These are phyloP conservation scores for Cladosporium sp. DNA, from an alignment of 2,329 filamentous ascomycete species.

Conservation along the genomic window DNA sequence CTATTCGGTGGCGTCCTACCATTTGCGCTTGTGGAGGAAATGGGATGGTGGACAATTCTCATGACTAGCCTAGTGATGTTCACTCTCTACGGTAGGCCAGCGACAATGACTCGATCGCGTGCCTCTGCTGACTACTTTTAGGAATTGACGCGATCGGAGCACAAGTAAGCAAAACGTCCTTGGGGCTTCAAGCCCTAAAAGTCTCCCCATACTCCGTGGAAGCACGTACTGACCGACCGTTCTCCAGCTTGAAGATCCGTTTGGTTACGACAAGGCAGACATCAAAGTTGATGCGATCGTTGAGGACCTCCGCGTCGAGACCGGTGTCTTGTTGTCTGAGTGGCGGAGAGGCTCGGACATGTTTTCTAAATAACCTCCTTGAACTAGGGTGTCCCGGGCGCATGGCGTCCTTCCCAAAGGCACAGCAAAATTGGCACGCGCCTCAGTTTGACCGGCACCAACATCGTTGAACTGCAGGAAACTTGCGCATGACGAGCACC, in stretches of 20 bases:
- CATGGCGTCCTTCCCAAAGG: neutral
- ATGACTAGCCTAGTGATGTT: constrained; percentile 56
- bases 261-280: constrained; percentile 59
- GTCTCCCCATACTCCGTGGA: too few species aligned
- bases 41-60: constrained; percentile 56
- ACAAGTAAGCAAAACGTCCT: neutral
- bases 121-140: neutral
- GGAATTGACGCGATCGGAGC: constrained; percentile 8
- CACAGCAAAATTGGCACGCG: too few species aligned
- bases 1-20: constrained; percentile 56
- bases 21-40: constrained; percentile 57
- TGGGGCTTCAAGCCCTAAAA: too few species aligned
- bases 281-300: constrained; percentile 63
- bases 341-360: constrained; percentile 42
- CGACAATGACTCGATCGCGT: constrained; percentile 36
- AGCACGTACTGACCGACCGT: too few species aligned
- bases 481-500: too few species aligned
- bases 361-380: constrained; percentile 11
- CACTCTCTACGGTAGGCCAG: constrained; percentile 59
- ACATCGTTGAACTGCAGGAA: too few species aligned
- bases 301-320: constrained; percentile 51
- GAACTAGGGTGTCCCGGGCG: too few species aligned
- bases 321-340: constrained; percentile 52
- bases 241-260: constrained; percentile 57
- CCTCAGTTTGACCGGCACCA: too few species aligned